phyloP scores from a whole-genome alignment of 805 yeast species.

The Pichia cephalocereana region DNA sequence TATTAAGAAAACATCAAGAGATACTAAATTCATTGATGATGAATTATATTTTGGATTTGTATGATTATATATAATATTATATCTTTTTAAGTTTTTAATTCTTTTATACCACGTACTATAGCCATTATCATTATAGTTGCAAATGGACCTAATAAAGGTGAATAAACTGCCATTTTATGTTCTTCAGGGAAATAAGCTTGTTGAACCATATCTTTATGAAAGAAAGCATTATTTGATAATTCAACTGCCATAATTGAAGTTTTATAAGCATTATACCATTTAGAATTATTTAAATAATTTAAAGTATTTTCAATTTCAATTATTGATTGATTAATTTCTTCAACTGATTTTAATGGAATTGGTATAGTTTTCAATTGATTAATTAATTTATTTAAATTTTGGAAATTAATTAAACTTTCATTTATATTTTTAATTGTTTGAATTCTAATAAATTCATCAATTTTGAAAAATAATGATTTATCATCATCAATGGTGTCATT shows the following conservation, averaged over 20 bases:
- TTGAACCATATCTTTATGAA: conserved; percentile 91
- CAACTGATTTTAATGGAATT: conserved; percentile 63
- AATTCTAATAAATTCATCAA: conserved; percentile 58
- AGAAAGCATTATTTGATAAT: conserved; percentile 70
- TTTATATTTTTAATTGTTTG: conserved; percentile 50
- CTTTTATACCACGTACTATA: conserved; percentile 36
- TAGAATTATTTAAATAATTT: conserved; percentile 16
- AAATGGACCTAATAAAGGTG: conserved; percentile 86
- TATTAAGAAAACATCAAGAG: conserved; percentile 2
- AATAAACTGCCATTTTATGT: conserved; percentile 87
- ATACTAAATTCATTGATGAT: neutral
- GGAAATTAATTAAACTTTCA: conserved; percentile 58
- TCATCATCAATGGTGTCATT: too few species aligned
- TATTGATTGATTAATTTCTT: conserved; percentile 47
- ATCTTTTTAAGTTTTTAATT: conserved; percentile 13
- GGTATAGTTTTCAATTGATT: conserved; percentile 69
- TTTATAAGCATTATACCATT: conserved; percentile 30
- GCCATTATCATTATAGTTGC: conserved; percentile 53
- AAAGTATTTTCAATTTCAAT: conserved; percentile 27
- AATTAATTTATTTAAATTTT: conserved; percentile 63
- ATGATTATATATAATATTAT: too few species aligned
- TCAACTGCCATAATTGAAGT: conserved; percentile 44
- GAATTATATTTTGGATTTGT: neutral
- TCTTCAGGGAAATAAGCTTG: conserved; percentile 94
- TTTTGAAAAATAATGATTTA: conserved; percentile 45